Evolutionary conservation across 345 rosid species (phyloP).

Genomic region (Cochlearia excelsa): DNA sequence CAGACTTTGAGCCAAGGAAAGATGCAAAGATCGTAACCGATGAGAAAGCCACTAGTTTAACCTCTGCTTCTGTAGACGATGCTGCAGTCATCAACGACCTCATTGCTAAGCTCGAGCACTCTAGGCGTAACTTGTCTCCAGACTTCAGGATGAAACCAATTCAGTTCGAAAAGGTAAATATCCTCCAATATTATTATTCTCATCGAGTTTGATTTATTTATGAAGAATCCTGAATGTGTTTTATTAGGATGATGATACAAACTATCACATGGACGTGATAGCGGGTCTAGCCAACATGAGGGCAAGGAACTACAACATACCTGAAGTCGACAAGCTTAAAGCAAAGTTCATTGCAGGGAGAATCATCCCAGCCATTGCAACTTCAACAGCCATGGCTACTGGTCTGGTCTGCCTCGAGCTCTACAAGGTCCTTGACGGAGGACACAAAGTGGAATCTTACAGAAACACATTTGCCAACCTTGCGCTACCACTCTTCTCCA

Average conservation of each 20-base stretch:
- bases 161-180: conserved; percentile 67
- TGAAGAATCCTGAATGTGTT: conserved; percentile 10
- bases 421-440: conserved; percentile 60
- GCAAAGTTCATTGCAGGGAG: conserved; percentile 82
- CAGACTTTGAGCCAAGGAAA: conserved; percentile 63
- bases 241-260: conserved; percentile 65
- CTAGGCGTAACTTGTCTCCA: conserved; percentile 39
- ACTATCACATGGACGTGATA: conserved; percentile 75
- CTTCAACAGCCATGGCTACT: conserved; percentile 91
- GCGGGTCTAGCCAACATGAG: conserved; percentile 82
- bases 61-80: conserved; percentile 50
- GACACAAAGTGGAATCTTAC: conserved; percentile 64
- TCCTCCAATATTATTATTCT: background rate
- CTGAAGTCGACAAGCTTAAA: conserved; percentile 73
- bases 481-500: conserved; percentile 70
- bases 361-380: conserved; percentile 76
- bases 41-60: conserved; percentile 55
- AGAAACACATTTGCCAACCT: conserved; percentile 67
- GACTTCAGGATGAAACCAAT: conserved; percentile 69
- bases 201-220: background rate
- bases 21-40: conserved; percentile 61
- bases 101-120: conserved; percentile 46
- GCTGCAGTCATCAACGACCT: conserved; percentile 52
- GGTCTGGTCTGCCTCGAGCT: conserved; percentile 76
- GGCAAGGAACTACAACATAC: conserved; percentile 68